phyloP scores from a whole-genome alignment of 805 yeast genomes.

The Wickerhamiella cacticola region DNA sequence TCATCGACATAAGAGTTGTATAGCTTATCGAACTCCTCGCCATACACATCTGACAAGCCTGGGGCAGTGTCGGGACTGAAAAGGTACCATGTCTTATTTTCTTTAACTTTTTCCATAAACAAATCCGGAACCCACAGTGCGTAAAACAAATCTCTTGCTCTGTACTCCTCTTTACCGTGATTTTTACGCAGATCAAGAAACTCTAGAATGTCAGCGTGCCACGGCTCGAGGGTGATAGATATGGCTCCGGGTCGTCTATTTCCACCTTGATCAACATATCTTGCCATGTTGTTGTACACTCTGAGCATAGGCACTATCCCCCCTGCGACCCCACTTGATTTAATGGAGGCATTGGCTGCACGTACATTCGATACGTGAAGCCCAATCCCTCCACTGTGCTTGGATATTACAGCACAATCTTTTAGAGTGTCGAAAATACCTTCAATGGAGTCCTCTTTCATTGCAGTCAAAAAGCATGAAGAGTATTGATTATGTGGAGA shows the following conservation, averaged over 20 bases:
- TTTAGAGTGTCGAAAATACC: slow-evolving; percentile 83
- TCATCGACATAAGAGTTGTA: slow-evolving; percentile 60
- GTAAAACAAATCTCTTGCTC: slow-evolving; percentile 84
- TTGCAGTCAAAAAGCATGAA: slow-evolving; percentile 79
- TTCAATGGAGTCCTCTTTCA: slow-evolving; percentile 84
- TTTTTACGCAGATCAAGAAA: slow-evolving; percentile 75
- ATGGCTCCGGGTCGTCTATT: slow-evolving; percentile 95
- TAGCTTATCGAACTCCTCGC: slow-evolving; percentile 60
- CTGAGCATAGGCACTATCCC: slow-evolving; percentile 90
- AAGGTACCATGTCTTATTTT: slow-evolving; percentile 66
- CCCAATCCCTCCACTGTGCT: slow-evolving; percentile 91
- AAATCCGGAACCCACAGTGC: slow-evolving; percentile 91
- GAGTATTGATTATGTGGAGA: slow-evolving; percentile 69
- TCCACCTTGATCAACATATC: slow-evolving; percentile 96
- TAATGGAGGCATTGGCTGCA: slow-evolving; percentile 70
- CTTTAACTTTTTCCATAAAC: slow-evolving; percentile 76
- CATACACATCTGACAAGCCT: slow-evolving; percentile 66
- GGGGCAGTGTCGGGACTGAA: slow-evolving; percentile 81
- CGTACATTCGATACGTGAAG: slow-evolving; percentile 76
- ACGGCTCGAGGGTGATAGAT: slow-evolving; percentile 84
- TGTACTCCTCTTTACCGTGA: slow-evolving; percentile 83
- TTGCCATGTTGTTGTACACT: slow-evolving; percentile 85
- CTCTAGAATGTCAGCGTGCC: slow-evolving; percentile 85
- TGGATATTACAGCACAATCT: slow-evolving; percentile 76
- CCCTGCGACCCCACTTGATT: slow-evolving; percentile 74